Evolutionary conservation across 2,329 filamentous ascomycete species (phyloP).

Genomic region (Cytospora piceicola): DNA sequence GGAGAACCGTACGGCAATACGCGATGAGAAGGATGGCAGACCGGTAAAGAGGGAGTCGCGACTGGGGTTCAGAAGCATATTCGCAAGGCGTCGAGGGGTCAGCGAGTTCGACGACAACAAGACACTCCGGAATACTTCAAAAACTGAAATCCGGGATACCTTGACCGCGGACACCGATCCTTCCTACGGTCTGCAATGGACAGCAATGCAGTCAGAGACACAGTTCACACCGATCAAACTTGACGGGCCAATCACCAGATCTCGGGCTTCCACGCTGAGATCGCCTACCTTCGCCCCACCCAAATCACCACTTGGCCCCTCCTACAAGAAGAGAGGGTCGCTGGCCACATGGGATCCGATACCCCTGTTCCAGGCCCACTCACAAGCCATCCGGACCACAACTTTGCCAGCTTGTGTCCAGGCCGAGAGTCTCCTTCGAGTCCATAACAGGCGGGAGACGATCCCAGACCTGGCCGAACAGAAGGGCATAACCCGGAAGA

Average conservation of each 20-base stretch:
- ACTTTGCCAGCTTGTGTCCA: constrained; percentile 69
- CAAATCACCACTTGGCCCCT: constrained; percentile 27
- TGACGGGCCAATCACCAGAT: constrained; percentile 7
- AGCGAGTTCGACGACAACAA: constrained; percentile 41
- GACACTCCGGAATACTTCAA: constrained; percentile 9
- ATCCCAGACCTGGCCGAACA: constrained; percentile 27
- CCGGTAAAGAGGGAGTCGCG: constrained; percentile 54
- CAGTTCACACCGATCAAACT: constrained; percentile 19
- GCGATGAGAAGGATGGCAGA: constrained; percentile 44
- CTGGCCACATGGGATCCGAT: constrained; percentile 66
- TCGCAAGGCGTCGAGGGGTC: constrained; percentile 49
- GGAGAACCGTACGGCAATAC: constrained; percentile 48
- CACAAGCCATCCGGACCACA: constrained; percentile 78
- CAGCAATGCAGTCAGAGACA: constrained; percentile 22
- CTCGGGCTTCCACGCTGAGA: constrained; percentile 20
- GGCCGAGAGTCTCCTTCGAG: constrained; percentile 69
- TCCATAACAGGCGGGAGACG: constrained; percentile 57
- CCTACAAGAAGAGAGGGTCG: constrained; percentile 37
- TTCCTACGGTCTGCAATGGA: constrained; percentile 23
- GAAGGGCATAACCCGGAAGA: constrained; percentile 47
- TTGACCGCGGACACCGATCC: constrained; percentile 9
- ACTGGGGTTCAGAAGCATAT: constrained; percentile 55
- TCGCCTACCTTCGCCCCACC: constrained; percentile 28
- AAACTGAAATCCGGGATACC: constrained; percentile 14
- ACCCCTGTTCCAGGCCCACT: constrained; percentile 84